Conservation (phyloP, 768 basidiomycete species). For the Agaricus blazei region DNA sequence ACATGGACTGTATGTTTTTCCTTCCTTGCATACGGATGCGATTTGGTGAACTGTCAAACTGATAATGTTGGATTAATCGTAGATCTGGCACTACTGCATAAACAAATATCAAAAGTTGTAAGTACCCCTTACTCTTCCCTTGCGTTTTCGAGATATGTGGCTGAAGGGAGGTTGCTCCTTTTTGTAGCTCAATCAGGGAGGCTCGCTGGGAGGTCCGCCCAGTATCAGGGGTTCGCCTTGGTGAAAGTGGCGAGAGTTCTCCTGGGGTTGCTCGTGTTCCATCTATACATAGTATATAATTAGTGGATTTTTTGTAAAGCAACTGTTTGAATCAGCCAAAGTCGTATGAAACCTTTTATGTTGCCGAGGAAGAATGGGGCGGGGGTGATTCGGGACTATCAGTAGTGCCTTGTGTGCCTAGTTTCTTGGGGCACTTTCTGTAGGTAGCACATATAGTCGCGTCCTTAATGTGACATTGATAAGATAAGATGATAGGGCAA, state of each 20-base stretch:
- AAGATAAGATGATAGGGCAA: no score
- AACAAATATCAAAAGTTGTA: constrained; percentile 44
- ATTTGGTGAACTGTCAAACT: background rate
- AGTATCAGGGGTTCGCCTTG: constrained; percentile 38
- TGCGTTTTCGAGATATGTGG: background rate
- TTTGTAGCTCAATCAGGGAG: constrained; percentile 32
- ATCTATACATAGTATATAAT: no score
- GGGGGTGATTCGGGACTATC: no score
- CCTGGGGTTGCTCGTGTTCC: no score
- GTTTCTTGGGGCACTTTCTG: no score
- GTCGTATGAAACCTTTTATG: no score
- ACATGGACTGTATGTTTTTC: constrained; percentile 70
- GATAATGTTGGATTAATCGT: background rate
- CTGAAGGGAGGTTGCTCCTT: background rate
- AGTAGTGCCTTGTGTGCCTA: no score
- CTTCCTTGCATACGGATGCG: background rate
- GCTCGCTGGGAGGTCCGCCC: constrained; percentile 30
- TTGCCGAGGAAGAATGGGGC: no score
- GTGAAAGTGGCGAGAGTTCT: constrained; percentile 16
- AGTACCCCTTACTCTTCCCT: constrained; percentile 14
- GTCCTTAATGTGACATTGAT: no score
- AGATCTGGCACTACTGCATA: constrained; percentile 48
- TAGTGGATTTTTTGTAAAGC: no score
- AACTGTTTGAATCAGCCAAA: no score
- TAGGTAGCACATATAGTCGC: no score